Evolutionary conservation across 257 asterid genomes (phyloP).

Genomic region (Paraleonurus japonicus): DNA sequence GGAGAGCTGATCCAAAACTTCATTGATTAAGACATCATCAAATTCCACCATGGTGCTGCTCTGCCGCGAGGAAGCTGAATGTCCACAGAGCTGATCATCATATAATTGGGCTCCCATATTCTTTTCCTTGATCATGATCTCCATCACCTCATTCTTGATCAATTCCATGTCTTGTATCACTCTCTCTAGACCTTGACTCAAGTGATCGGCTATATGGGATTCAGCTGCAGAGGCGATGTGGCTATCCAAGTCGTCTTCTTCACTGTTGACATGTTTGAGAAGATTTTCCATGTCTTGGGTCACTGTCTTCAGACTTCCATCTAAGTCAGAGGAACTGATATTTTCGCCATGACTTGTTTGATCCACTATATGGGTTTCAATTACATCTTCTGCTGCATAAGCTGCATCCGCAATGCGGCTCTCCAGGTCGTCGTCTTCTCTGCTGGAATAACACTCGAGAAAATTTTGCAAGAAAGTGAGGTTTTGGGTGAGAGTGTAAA

Average conservation of each 20-base stretch:
- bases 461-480: background rate
- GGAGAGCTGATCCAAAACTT: background rate
- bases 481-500: background rate
- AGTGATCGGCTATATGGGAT: background rate
- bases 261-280: no score
- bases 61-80: background rate
- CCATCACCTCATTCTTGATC: background rate
- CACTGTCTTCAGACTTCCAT: no score
- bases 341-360: background rate
- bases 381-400: background rate
- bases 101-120: background rate
- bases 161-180: background rate
- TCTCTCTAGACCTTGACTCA: background rate
- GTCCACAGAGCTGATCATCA: background rate
- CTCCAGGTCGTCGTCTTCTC: background rate
- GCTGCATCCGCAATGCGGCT: background rate
- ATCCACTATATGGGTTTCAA: background rate
- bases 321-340: no score
- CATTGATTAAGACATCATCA: background rate
- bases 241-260: no score
- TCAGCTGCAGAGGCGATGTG: no score
- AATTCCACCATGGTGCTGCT: background rate
- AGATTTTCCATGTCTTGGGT: no score
- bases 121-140: background rate
- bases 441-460: background rate